phyloP scores from a whole-genome alignment of 257 asterid species.

The Cinchona pubescens region DNA sequence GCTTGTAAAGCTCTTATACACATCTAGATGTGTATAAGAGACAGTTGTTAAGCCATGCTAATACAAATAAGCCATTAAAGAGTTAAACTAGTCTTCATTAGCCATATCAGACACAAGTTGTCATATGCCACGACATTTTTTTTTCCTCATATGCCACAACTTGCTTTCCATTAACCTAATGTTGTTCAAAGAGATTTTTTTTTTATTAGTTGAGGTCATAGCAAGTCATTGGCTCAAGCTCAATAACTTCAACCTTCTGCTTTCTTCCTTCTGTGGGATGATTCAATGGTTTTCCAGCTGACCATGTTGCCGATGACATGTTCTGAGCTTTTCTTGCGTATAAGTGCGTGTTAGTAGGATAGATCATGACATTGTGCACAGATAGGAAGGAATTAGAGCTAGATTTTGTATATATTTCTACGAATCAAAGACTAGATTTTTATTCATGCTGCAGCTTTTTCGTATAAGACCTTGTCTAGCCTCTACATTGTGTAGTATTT shows the following conservation, averaged over 20 bases:
- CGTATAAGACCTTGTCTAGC: too few species aligned
- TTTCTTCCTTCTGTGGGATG: neutral
- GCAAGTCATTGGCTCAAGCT: neutral
- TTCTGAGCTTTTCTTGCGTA: neutral
- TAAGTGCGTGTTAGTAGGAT: neutral
- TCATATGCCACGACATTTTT: neutral
- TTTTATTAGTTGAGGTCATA: neutral
- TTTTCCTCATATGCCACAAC: neutral
- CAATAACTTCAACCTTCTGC: too few species aligned
- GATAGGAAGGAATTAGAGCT: neutral
- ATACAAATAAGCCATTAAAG: too few species aligned
- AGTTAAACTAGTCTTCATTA: neutral
- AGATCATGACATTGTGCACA: neutral
- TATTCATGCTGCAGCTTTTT: too few species aligned
- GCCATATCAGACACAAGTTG: neutral
- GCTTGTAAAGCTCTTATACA: too few species aligned
- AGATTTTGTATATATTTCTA: too few species aligned
- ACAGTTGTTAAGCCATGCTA: too few species aligned
- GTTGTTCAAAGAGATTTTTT: neutral
- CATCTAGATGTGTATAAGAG: too few species aligned
- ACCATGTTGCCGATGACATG: neutral
- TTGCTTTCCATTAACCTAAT: neutral
- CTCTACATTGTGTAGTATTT: too few species aligned
- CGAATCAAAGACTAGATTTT: too few species aligned
- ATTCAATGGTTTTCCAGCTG: neutral